Percentiles rank a stretch among this genome's conserved stretches.
Evolutionary conservation across 257 asterid species (phyloP).

Genomic region (Solanum acaule): DNA sequence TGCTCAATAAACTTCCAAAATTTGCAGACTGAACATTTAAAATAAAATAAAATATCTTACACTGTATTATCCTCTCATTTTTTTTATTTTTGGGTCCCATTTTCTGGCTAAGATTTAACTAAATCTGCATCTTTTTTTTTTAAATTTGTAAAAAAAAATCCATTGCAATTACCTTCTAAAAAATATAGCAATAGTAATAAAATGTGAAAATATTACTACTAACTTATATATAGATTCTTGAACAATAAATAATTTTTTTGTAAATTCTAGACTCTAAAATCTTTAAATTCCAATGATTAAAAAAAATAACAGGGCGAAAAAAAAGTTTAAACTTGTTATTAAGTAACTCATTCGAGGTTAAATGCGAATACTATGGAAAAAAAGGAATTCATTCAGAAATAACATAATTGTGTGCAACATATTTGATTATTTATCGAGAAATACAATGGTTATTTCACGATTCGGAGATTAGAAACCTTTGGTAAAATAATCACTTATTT

Average conservation of each 20-base stretch:
- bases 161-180: background rate
- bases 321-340: background rate
- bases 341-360: background rate
- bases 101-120: background rate
- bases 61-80: background rate
- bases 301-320: too few relatives aligned
- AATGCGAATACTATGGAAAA: background rate
- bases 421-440: background rate
- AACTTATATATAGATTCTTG: background rate
- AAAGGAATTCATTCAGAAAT: background rate
- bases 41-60: background rate
- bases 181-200: background rate
- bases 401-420: background rate
- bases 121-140: background rate
- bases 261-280: background rate
- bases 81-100: background rate
- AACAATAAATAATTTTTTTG: background rate
- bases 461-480: too few relatives aligned
- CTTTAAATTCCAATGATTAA: background rate
- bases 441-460: too few relatives aligned
- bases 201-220: background rate
- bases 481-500: too few relatives aligned
- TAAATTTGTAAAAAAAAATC: too few relatives aligned
- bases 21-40: background rate
- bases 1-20: background rate